Conservation (phyloP, 495 filamentous ascomycete genomes). For the Cladorrhinum samala region DNA sequence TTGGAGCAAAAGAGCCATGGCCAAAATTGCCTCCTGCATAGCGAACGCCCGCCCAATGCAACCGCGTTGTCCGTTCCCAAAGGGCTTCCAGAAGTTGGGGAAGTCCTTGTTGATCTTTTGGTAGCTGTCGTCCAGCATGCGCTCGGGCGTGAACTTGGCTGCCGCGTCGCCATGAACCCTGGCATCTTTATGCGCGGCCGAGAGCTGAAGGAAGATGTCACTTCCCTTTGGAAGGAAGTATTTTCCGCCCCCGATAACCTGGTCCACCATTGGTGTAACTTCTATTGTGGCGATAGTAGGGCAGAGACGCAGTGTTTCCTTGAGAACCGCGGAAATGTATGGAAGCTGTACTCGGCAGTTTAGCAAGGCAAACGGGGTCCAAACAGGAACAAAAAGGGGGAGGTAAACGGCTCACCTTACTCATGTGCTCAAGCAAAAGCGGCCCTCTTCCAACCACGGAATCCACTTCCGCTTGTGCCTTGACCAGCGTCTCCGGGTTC, state of each 20-base stretch:
- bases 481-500: slow-evolving; percentile 43
- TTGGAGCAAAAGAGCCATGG: slow-evolving; percentile 52
- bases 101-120: slow-evolving; percentile 44
- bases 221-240: slow-evolving; percentile 57
- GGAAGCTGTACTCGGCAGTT: slow-evolving; percentile 20
- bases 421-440: slow-evolving; percentile 60
- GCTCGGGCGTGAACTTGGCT: slow-evolving; percentile 53
- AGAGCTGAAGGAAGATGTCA: slow-evolving; percentile 45
- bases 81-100: slow-evolving; percentile 52
- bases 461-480: slow-evolving; percentile 55
- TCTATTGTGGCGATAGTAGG: slow-evolving; percentile 58
- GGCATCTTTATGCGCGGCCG: slow-evolving; percentile 47
- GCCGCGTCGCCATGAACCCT: slow-evolving; percentile 49
- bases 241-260: slow-evolving; percentile 54
- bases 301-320: slow-evolving; percentile 63
- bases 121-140: slow-evolving; percentile 59
- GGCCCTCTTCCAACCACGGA: slow-evolving; percentile 57
- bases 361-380: too few species aligned
- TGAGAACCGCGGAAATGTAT: slow-evolving; percentile 51
- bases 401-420: slow-evolving; percentile 46
- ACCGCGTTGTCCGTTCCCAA: slow-evolving; percentile 49
- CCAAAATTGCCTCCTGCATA: slow-evolving; percentile 55
- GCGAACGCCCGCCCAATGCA: slow-evolving; percentile 56
- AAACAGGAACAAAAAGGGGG: not conserved
- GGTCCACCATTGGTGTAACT: slow-evolving; percentile 33